Evolutionary conservation across 805 yeast genomes (phyloP).

Genomic region (Yamadazyma olivae): DNA sequence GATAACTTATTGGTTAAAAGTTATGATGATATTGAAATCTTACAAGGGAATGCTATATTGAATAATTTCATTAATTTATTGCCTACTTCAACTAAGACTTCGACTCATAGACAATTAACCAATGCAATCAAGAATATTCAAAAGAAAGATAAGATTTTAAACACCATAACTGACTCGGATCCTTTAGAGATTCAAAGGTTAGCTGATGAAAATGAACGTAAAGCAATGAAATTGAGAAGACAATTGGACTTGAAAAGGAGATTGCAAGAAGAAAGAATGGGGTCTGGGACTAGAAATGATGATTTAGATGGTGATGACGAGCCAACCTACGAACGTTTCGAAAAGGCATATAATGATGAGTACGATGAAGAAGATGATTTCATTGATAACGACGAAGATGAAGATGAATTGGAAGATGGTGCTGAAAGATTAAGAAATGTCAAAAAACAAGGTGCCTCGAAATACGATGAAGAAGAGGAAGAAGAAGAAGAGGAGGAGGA

Average conservation of each 20-base stretch:
- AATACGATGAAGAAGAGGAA: slow-evolving; percentile 28
- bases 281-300: slow-evolving; percentile 33
- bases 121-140: slow-evolving; percentile 57
- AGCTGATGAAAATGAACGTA: slow-evolving; percentile 59
- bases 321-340: slow-evolving; percentile 38
- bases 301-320: slow-evolving; percentile 22
- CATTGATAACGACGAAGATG: slow-evolving; percentile 45
- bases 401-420: slow-evolving; percentile 47
- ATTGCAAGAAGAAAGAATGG: slow-evolving; percentile 53
- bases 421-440: slow-evolving; percentile 57
- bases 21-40: slow-evolving; percentile 67
- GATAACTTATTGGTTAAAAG: slow-evolving; percentile 73
- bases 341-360: slow-evolving; percentile 33
- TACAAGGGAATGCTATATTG: slow-evolving; percentile 66
- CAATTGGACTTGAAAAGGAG: slow-evolving; percentile 61
- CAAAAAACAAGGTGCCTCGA: slow-evolving; percentile 54
- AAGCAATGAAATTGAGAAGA: slow-evolving; percentile 59
- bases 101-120: slow-evolving; percentile 77
- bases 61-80: slow-evolving; percentile 67
- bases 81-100: slow-evolving; percentile 88
- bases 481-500: slow-evolving; percentile 37
- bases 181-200: slow-evolving; percentile 67
- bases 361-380: slow-evolving; percentile 42
- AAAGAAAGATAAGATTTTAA: slow-evolving; percentile 47
- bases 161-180: slow-evolving; percentile 56